Conservation (phyloP, 1,284 basidiomycete genomes). For the Cutaneotrichosporon daszewskae region DNA sequence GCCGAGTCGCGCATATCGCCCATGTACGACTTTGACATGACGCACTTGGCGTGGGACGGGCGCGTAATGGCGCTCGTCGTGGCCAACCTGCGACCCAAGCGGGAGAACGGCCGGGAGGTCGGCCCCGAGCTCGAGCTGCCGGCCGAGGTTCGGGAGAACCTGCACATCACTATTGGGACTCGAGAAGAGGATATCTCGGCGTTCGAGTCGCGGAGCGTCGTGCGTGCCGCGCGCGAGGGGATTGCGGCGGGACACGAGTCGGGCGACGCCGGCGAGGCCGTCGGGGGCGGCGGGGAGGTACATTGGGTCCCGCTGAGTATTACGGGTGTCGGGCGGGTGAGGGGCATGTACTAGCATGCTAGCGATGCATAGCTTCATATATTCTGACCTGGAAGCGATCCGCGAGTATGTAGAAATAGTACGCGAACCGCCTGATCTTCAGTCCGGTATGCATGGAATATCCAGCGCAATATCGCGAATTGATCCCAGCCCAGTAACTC, state of each 20-base stretch:
- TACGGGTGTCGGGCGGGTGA: conserved; percentile 24
- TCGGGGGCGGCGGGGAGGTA: conserved; percentile 31
- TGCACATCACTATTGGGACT: conserved; percentile 91
- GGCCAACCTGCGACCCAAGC: conserved; percentile 51
- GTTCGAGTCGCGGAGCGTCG: conserved; percentile 54
- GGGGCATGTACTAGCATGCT: conserved; percentile 31
- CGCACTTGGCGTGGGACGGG: conserved; percentile 67
- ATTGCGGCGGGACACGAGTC: conserved; percentile 16
- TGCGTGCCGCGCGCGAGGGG: conserved; percentile 28
- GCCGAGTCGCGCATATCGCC: conserved; percentile 51
- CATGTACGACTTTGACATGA: conserved; percentile 60
- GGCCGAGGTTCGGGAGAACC: conserved; percentile 50
- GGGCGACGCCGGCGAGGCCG: conserved; percentile 26
- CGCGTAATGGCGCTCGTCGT: conserved; percentile 73
- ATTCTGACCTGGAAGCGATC: no score
- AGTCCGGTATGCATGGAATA: no score
- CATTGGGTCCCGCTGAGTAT: conserved; percentile 25
- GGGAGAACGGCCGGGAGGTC: not conserved
- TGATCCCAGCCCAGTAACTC: no score
- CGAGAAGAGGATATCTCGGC: conserved; percentile 54
- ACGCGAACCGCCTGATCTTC: no score
- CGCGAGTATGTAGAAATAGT: no score
- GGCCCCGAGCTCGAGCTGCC: conserved; percentile 46
- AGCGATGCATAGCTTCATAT: not conserved
- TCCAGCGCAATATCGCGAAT: no score